A percentile compares a stretch with the other conserved stretches of the same genome.
These are phyloP conservation scores for Strobilomyces dryophilus DNA, from an alignment of 768 basidiomycete genomes.

Conservation along the genomic window DNA sequence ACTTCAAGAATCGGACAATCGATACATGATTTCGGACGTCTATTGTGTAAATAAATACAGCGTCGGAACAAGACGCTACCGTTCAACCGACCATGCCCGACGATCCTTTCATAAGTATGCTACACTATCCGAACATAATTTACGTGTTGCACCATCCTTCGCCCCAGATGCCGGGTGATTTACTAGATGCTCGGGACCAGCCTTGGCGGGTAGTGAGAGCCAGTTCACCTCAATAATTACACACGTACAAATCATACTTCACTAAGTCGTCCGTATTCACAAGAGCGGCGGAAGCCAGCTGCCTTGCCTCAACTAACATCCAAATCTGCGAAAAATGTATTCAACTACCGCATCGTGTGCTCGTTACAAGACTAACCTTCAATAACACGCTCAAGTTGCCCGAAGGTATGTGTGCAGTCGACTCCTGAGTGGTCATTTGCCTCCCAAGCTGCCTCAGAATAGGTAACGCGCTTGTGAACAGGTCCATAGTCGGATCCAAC, in stretches of 20 bases:
- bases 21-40: constrained; percentile 3
- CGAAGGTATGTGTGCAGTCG: constrained; percentile 54
- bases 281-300: constrained; percentile 74
- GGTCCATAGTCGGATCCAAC: constrained; percentile 85
- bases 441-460: constrained; percentile 89
- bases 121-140: constrained; percentile 18
- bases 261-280: constrained; percentile 82
- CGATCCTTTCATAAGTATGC: constrained; percentile 8
- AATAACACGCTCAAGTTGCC: constrained; percentile 80
- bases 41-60: constrained; percentile 1
- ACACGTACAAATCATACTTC: constrained; percentile 77
- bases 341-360: neutral
- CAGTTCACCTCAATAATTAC: neutral
- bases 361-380: constrained; percentile 55
- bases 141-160: constrained; percentile 7
- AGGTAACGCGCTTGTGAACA: constrained; percentile 94
- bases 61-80: constrained; percentile 14
- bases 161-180: neutral
- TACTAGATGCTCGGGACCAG: constrained; percentile 45
- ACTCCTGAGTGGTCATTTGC: constrained; percentile 80
- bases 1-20: neutral
- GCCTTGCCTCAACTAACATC: constrained; percentile 91
- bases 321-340: constrained; percentile 55
- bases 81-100: constrained; percentile 9
- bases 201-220: constrained; percentile 33